Evolutionary conservation across 192 early-diverging fungal species (phyloP).

Genomic region (Polychytrium aggregatum): DNA sequence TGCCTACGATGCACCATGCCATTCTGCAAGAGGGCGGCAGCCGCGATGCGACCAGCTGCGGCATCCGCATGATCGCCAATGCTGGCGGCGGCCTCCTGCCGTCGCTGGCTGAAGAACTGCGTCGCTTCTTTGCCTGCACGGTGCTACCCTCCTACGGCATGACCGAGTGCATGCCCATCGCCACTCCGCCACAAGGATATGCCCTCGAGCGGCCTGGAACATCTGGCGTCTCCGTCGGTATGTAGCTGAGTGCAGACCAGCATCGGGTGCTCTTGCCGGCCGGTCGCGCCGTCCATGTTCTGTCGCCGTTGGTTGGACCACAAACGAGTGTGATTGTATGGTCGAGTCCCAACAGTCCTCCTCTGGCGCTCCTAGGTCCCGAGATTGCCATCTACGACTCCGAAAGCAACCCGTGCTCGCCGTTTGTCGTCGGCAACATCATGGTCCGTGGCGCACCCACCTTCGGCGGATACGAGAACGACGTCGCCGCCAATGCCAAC

Average conservation of each 20-base stretch:
- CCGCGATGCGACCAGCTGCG: constrained; percentile 5
- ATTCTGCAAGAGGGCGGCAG: constrained; percentile 6
- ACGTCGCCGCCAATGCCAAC: constrained; percentile 9
- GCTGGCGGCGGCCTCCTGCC: constrained; percentile 30
- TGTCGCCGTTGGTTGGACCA: too few species aligned
- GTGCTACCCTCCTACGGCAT: constrained; percentile 37
- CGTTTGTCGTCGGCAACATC: constrained; percentile 24
- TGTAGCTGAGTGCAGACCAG: too few species aligned
- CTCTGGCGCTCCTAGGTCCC: too few species aligned
- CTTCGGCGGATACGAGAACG: constrained; percentile 29
- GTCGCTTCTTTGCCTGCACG: constrained; percentile 10
- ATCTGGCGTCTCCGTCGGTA: too few species aligned
- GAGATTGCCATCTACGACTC: constrained; percentile 27
- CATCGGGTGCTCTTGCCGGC: too few species aligned
- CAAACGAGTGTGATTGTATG: too few species aligned
- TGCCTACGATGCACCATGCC: constrained; percentile 75
- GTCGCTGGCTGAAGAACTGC: constrained; percentile 17
- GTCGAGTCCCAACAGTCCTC: too few species aligned
- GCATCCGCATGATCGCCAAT: constrained; percentile 33
- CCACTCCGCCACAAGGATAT: constrained; percentile 30
- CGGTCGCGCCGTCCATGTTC: too few species aligned
- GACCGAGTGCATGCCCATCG: constrained; percentile 43
- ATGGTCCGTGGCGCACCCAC: constrained; percentile 25
- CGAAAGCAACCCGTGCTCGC: not conserved
- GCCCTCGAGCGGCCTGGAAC: constrained; percentile 24